Evolutionary conservation across 108 stramenopile genomes (phyloP), one percentile per base, ranked within the genome.

Genomic region (Cyclotella cryptica): DNA sequence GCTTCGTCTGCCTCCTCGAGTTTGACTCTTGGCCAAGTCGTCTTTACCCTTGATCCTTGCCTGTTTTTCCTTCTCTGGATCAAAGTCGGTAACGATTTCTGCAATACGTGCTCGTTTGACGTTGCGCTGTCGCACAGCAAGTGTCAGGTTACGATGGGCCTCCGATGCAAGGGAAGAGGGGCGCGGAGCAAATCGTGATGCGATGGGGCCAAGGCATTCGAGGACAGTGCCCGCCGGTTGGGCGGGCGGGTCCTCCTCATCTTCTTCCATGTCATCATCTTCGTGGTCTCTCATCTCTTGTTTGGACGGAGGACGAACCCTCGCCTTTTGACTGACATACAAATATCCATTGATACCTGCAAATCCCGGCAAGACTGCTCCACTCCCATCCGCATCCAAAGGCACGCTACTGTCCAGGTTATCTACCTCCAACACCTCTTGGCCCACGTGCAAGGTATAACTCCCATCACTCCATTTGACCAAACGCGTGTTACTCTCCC

Each of bases 391-490:
- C 7, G 27, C 68, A 22, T 46, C 43, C 7, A 54, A 1, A 1
- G 70, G 62, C 17, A 78, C 54, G 35, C 60, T 53, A 26, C 81
- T 73, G 40, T 77, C 77, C 35, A 77, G n/a, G 26, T 71, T 78
- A 70, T 95, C 91, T 44, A 95, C 78, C 52, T 92, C 91, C 79
- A 96, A 93, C 3, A 88, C 82, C 84, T 97, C 95, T 22, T 82
- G 80, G 17, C 97, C 97, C 21, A 97, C 89, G 49, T 95, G 90
- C 47, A 97, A 59, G 10, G 92, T 92, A 44, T 72, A 92, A 3
- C 6, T 49, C 9, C 97, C 97, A 83, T 97, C 94, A 52, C 85
- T 86, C 97, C 97, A 97, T 52, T 92, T 84, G 28, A 97, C 94
- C 14, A 97, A 73, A 35, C 92, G 82, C 13, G 91, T 81, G 77